Conservation (phyloP, 495 filamentous ascomycete species). For the Aspergillus hancockii region DNA sequence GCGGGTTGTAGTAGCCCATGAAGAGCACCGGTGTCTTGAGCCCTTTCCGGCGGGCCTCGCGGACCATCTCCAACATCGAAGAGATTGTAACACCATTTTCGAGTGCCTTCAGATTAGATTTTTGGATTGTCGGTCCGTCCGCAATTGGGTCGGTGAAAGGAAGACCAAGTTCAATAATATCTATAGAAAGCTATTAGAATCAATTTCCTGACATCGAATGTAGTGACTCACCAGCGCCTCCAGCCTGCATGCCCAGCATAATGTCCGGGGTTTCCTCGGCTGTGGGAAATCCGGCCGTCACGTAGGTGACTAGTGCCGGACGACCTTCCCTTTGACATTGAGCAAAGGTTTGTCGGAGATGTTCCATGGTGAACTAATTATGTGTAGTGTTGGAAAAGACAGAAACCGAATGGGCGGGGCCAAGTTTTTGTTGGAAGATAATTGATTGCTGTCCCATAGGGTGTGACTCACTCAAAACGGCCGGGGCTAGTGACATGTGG, state of each 20-base stretch:
- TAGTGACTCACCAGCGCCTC: constrained; percentile 65
- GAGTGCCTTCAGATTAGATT: constrained; percentile 83
- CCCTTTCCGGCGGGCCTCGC: constrained; percentile 71
- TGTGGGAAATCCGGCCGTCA: constrained; percentile 83
- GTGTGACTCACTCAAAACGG: too few relatives aligned
- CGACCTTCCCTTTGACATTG: constrained; percentile 63
- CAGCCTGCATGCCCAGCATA: constrained; percentile 80
- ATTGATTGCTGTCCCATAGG: too few relatives aligned
- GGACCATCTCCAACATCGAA: constrained; percentile 75
- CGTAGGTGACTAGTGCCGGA: constrained; percentile 79
- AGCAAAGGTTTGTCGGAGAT: constrained; percentile 71
- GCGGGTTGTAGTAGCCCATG: constrained; percentile 99
- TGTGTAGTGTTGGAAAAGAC: background rate
- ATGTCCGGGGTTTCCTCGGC: constrained; percentile 69
- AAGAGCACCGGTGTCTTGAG: constrained; percentile 80
- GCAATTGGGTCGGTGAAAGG: constrained; percentile 99
- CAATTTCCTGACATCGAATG: too few relatives aligned
- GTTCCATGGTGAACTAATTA: constrained; percentile 53
- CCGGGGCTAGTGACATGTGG: too few relatives aligned
- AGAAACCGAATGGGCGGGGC: too few relatives aligned
- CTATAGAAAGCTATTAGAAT: constrained; percentile 15
- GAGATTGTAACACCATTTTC: constrained; percentile 83
- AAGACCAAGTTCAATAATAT: constrained; percentile 59
- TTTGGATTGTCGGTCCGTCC: constrained; percentile 93
- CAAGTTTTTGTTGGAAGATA: too few relatives aligned